Conservation (phyloP, 768 basidiomycete species). For the Gymnopilus dilepis region DNA sequence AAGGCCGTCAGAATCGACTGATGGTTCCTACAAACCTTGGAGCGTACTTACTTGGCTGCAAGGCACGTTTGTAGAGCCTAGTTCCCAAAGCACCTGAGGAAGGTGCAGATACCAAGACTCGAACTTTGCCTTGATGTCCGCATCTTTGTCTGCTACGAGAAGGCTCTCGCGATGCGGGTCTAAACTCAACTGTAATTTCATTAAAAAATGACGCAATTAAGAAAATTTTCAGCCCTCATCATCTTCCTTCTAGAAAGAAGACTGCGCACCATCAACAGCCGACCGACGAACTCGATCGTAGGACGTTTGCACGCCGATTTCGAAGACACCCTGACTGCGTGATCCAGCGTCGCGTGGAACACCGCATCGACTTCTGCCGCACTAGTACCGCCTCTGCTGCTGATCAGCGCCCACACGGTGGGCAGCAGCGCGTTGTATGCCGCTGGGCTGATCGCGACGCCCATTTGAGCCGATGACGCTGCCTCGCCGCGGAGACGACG, state of each 20-base stretch:
- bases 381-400: conserved; percentile 39
- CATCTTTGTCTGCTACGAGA: conserved; percentile 16
- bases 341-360: conserved; percentile 64
- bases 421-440: conserved; percentile 76
- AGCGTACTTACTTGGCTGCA: conserved; percentile 61
- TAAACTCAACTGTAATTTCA: conserved; percentile 12
- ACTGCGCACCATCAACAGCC: conserved; percentile 66
- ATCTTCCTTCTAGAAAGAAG: neutral
- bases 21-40: neutral
- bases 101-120: conserved; percentile 76
- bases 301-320: conserved; percentile 66
- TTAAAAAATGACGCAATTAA: conserved; percentile 5
- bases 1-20: neutral
- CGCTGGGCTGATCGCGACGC: conserved; percentile 54
- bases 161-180: conserved; percentile 12
- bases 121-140: conserved; percentile 39
- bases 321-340: conserved; percentile 63
- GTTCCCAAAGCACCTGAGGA: conserved; percentile 87
- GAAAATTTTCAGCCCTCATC: no score
- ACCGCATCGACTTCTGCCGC: conserved; percentile 37
- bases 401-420: conserved; percentile 78
- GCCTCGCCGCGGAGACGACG: conserved; percentile 60
- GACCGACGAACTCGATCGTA: conserved; percentile 77
- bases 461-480: conserved; percentile 46
- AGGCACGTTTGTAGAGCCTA: conserved; percentile 58